A percentile compares a stretch with the other conserved stretches of the same genome.
Evolutionary conservation across 2,329 filamentous ascomycete species (phyloP).

Genomic region (Aureobasidium lini): DNA sequence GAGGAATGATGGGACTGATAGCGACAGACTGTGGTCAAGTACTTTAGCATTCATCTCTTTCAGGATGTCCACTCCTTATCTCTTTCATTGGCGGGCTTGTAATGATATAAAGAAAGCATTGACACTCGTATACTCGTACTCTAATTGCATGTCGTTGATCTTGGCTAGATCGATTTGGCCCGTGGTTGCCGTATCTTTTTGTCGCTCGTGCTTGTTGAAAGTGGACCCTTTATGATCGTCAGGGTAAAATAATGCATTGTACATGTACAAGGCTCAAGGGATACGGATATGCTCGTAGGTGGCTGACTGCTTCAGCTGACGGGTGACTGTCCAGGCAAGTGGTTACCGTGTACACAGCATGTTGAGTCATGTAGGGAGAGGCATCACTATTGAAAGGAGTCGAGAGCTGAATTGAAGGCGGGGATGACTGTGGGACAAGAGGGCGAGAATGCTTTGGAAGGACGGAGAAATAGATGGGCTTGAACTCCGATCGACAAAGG

Average conservation of each 20-base stretch:
- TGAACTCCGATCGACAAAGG: neutral
- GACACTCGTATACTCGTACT: neutral
- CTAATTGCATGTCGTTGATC: neutral
- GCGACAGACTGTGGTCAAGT: neutral
- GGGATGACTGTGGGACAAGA: neutral
- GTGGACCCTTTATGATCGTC: neutral
- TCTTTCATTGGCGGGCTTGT: neutral
- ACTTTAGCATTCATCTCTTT: neutral
- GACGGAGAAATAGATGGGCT: neutral
- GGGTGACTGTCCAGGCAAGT: neutral
- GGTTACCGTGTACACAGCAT: neutral
- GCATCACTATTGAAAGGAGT: neutral
- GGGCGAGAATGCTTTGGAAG: constrained; percentile 7
- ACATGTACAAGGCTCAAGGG: neutral
- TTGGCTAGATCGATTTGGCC: neutral
- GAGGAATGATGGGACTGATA: neutral
- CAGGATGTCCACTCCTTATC: neutral
- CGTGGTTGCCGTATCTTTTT: neutral
- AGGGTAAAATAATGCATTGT: neutral
- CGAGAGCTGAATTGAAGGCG: neutral
- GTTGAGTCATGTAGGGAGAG: constrained; percentile 8
- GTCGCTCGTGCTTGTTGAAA: neutral
- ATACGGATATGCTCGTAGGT: neutral
- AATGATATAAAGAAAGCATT: neutral
- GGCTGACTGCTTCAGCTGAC: constrained; percentile 4